Percentiles rank a stretch among this genome's conserved stretches.
phyloP scores from a whole-genome alignment of 495 filamentous ascomycete species.

The Penicillium macrosclerotiorum region DNA sequence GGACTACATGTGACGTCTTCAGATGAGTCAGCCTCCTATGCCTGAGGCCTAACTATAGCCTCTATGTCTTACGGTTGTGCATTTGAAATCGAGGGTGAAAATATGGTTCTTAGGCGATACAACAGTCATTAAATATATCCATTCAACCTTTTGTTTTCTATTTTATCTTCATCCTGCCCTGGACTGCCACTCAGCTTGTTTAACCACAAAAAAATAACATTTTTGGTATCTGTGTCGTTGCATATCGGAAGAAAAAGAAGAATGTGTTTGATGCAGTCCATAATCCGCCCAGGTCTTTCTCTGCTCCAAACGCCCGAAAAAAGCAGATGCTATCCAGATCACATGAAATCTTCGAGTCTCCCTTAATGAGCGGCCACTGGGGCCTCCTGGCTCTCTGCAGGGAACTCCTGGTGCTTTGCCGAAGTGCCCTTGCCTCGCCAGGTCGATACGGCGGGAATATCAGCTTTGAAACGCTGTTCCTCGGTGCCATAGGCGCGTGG shows the following conservation, averaged over 20 bases:
- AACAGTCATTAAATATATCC: too few species aligned
- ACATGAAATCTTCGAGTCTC: too few species aligned
- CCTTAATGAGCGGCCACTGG: constrained; percentile 3
- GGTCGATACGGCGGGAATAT: constrained; percentile 92
- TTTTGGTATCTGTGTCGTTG: constrained; percentile 19
- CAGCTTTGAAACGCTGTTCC: constrained; percentile 79
- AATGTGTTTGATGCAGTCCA: constrained; percentile 9
- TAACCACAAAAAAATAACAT: constrained; percentile 1
- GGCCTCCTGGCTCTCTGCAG: constrained; percentile 19
- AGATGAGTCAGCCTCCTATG: constrained; percentile 14
- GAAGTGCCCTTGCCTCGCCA: constrained; percentile 90
- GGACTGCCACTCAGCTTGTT: too few species aligned
- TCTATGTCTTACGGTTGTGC: too few species aligned
- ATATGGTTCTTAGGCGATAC: too few species aligned
- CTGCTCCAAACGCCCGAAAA: background rate
- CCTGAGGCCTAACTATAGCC: background rate
- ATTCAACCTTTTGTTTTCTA: too few species aligned
- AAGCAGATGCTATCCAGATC: constrained; percentile 16
- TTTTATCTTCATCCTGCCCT: too few species aligned
- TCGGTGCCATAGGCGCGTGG: constrained; percentile 91
- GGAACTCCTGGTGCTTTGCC: constrained; percentile 65
- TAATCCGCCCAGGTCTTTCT: constrained; percentile 9
- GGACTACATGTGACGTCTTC: constrained; percentile 16
- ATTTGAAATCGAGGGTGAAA: background rate
- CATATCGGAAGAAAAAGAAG: background rate